A percentile compares a stretch with the other conserved stretches of the same genome.
Evolutionary conservation across 208 protist species (phyloP).

Genomic region (Trypanosoma caninum): DNA sequence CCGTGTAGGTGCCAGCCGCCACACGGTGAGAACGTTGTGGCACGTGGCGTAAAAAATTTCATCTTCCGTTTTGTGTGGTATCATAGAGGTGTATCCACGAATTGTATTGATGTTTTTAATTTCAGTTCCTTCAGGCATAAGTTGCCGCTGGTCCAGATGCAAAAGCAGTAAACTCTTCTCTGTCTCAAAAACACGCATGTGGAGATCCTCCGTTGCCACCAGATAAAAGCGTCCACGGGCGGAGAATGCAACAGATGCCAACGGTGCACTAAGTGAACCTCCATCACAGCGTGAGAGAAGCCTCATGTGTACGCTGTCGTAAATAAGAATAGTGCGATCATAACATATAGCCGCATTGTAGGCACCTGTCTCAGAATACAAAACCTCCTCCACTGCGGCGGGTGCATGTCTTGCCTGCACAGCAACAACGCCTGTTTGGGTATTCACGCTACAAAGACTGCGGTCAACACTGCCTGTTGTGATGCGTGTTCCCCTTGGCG

Average conservation of each 20-base stretch:
- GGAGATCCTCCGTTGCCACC: constrained; percentile 59
- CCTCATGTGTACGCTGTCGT: constrained; percentile 58
- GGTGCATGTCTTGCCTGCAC: constrained; percentile 41
- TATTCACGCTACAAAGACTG: constrained; percentile 46
- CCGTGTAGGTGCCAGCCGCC: constrained; percentile 12
- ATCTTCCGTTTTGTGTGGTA: constrained; percentile 39
- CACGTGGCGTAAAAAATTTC: constrained; percentile 45
- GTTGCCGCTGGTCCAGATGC: constrained; percentile 29
- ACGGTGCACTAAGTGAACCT: constrained; percentile 44
- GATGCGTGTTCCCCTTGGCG: constrained; percentile 39
- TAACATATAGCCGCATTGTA: constrained; percentile 64
- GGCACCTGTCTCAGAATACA: constrained; percentile 46
- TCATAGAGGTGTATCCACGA: constrained; percentile 28
- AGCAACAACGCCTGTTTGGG: constrained; percentile 22
- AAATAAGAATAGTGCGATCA: constrained; percentile 67
- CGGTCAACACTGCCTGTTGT: constrained; percentile 57
- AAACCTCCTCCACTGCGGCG: constrained; percentile 23
- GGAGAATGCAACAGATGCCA: constrained; percentile 54
- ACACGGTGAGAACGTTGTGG: constrained; percentile 14
- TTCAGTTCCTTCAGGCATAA: constrained; percentile 15
- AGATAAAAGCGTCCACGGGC: constrained; percentile 68
- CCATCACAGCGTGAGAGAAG: constrained; percentile 58
- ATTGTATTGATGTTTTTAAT: constrained; percentile 1
- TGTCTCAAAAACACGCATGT: constrained; percentile 61
- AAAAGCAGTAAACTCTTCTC: constrained; percentile 51